Base-by-base conservation (phyloP, 805 yeast genomes). In the Lipomyces anomalus region DNA sequence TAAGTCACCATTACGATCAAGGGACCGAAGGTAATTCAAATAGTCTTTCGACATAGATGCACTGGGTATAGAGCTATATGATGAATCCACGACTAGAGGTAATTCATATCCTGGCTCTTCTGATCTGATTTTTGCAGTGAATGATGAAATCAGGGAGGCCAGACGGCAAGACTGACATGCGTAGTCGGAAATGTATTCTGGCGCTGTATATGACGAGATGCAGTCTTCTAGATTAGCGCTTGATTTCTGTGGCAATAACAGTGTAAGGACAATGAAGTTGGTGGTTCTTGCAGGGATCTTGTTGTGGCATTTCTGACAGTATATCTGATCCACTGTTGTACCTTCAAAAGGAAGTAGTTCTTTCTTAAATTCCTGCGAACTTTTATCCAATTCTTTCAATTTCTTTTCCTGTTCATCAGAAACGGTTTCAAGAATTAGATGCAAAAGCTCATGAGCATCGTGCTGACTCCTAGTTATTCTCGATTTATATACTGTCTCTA, bases 371-470 rank as follows among this genome's bases (percentile, higher is more conserved):
- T 50, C 43, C 11, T 47, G 42, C 1, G 45, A 42, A 6, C 51
- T 48, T 9, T 41, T 43, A 6, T 18, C 26, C 11, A 16, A 9
- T 6, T 13, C 24, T 64, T 66, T 6, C 5, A 40, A 23, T 22
- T 17, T 42, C 24, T 40, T 45, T 13, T 67, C 57, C 53, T 75
- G 71, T 60, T 90, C 97, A 44, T 72, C 73, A 41, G 82, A 79
- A 41, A 92, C 67, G 0, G 90, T 80, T 57, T 89, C 95, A 20
- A 90, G 67, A 18, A 89, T 72, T 42, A 86, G 65, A 61, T 87
- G 95, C 24, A 90, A 75, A 52, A 92, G 71, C 59, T 90, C 98
- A 57, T 92, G 97, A 0, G 97, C 96, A 67, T 90, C 98, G 59
- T 90, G 95, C 63, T 92, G 98, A 38, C 76, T 77, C 29, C 83